A percentile compares a stretch with the other conserved stretches of the same genome.
These are phyloP conservation scores for Pugionium dolabratum DNA, from an alignment of 345 rosid species.

Conservation along the genomic window DNA sequence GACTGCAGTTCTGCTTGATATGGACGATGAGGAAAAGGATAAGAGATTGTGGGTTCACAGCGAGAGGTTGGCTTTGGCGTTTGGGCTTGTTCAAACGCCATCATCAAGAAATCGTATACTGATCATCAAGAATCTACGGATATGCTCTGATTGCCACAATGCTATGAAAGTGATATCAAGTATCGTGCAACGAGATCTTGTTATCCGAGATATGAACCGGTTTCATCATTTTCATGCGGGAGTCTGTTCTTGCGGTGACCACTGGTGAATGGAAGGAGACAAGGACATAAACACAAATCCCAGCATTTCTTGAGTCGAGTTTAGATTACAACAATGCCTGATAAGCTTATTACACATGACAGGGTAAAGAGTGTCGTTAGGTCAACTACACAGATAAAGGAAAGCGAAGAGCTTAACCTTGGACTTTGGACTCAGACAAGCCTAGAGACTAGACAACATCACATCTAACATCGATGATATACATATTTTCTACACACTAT, in stretches of 20 bases:
- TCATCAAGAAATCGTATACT: conserved; percentile 50
- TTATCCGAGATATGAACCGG: conserved; percentile 81
- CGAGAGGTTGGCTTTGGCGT: conserved; percentile 87
- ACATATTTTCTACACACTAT: conserved; percentile 35
- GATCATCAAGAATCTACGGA: conserved; percentile 76
- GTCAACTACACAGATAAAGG: conserved; percentile 41
- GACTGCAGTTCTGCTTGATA: conserved; percentile 53
- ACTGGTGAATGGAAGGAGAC: conserved; percentile 55
- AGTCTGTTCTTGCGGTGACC: conserved; percentile 74
- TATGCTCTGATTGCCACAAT: conserved; percentile 76
- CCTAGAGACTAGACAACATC: conserved; percentile 30
- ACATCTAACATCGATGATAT: conserved; percentile 25
- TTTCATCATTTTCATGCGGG: conserved; percentile 79
- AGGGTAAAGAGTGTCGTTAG: conserved; percentile 6
- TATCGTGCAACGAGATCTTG: conserved; percentile 61
- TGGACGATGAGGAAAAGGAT: conserved; percentile 63
- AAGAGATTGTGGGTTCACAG: conserved; percentile 76
- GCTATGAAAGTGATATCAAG: conserved; percentile 69
- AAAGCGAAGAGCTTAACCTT: conserved; percentile 38
- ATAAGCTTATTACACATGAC: conserved; percentile 23
- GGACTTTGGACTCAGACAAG: conserved; percentile 29
- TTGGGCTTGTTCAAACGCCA: conserved; percentile 56
- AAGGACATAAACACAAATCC: conserved; percentile 17
- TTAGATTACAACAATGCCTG: conserved; percentile 12
- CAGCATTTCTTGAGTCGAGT: conserved; percentile 19